These are phyloP conservation scores for Acer yangbiense DNA, from an alignment of 345 rosid genomes.

Conservation along the genomic window DNA sequence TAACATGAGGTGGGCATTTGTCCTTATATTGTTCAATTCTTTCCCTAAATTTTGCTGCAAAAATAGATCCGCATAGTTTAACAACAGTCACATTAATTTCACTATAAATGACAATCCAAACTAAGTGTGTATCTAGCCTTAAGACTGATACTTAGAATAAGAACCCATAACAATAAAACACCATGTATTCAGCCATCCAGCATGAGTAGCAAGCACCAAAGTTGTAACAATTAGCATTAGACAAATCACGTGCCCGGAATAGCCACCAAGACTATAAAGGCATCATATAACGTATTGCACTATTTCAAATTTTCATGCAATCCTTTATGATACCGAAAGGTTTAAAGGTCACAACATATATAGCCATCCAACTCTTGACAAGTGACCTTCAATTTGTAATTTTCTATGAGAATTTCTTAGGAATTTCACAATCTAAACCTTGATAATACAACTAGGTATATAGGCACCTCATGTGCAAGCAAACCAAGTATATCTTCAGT, in stretches of 20 bases:
- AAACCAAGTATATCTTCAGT: background rate
- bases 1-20: constrained; percentile 79
- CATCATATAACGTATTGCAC: background rate
- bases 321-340: background rate
- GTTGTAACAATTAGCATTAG: background rate
- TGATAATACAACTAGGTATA: background rate
- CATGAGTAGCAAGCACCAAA: background rate
- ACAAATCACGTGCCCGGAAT: background rate
- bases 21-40: constrained; percentile 88
- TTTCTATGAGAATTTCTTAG: background rate
- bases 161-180: no score
- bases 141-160: background rate
- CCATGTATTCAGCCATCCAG: background rate
- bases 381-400: background rate
- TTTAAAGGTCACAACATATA: background rate
- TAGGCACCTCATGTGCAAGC: background rate
- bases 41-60: constrained; percentile 93
- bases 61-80: constrained; percentile 15
- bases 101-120: background rate
- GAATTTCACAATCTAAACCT: background rate
- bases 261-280: background rate
- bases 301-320: background rate
- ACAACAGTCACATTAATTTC: background rate
- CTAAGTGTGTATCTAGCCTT: background rate
- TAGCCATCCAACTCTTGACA: background rate